Evolutionary conservation across 108 stramenopile genomes (phyloP), one percentile per base, ranked within the genome.

Genomic region (Pseudonitzschia multistriata): DNA sequence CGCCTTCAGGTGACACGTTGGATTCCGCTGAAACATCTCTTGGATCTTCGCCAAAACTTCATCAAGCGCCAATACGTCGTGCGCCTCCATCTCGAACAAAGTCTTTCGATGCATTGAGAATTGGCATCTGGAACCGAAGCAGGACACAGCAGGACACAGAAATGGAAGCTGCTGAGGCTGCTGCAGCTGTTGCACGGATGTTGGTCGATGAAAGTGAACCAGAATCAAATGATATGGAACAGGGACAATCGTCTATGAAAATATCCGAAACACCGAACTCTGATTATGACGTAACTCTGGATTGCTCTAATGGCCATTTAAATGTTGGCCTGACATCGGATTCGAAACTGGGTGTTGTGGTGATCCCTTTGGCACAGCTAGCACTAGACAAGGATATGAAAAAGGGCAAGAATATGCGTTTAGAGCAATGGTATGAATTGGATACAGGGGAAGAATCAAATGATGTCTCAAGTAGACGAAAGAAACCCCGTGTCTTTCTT

Each of bases 371-470:
- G n/a, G 62, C 83, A 3, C 70, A 80, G 25, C 71, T 94, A 15
- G 74, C 81, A n/a, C 66, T 84, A 29, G 81, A 81, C 56, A 85
- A 81, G 49, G 78, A 76, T 3, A 56, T 64, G 34, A 56, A 72
- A 6, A 68, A 67, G 24, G 53, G 65, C 34, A 63, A 71, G 40
- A 76, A 62, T 13, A 83, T 86, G 5, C 71, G 80, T 17, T 53
- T 90, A 6, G 92, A 93, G 61, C 74, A 87, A 66, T 93, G 88
- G 92, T 85, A 83, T 75, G 81, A 83, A 55, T 67, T 92, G 28
- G 70, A 74, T 5, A 50, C 22, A 6, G 36, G 31, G 10, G 72
- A 60, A 33, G 39, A 79, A 54, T 31, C 73, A 17, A 15, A 31
- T 11, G 31, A 27, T 11, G 0, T 52, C 15, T 34, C 69, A 19